These are phyloP conservation scores for Crithidia sp. DNA, from an alignment of 208 protist species.

Conservation along the genomic window DNA sequence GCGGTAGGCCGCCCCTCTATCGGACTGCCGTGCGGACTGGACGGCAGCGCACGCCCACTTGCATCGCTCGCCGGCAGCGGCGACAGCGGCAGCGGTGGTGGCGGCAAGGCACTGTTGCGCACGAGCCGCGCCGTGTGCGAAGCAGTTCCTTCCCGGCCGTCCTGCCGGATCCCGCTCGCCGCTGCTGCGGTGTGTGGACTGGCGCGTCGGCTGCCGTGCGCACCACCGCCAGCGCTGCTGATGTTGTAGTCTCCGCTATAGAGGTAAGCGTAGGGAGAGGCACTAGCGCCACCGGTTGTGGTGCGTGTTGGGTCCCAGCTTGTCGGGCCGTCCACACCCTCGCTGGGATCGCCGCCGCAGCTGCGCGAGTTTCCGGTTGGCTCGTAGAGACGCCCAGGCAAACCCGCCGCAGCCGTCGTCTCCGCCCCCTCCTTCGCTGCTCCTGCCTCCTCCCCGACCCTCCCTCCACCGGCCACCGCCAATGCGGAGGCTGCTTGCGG, in stretches of 20 bases:
- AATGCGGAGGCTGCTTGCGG: slow-evolving; percentile 3
- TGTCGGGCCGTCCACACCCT: too few species aligned
- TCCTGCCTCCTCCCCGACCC: not conserved
- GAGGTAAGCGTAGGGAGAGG: slow-evolving; percentile 15
- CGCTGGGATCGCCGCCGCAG: too few species aligned
- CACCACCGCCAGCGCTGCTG: not conserved
- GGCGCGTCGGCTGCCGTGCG: slow-evolving; percentile 1
- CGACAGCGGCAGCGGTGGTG: slow-evolving; percentile 19
- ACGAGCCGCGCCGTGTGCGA: slow-evolving; percentile 32
- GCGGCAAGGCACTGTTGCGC: slow-evolving; percentile 34
- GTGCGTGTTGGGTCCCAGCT: not conserved
- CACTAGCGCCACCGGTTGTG: not conserved
- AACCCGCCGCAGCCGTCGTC: not conserved
- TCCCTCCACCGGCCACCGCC: too few species aligned
- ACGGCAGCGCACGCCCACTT: not conserved
- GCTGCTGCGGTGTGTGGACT: not conserved
- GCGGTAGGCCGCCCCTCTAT: too few species aligned
- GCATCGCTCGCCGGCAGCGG: not conserved
- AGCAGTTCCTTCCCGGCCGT: slow-evolving; percentile 4
- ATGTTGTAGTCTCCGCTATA: not conserved
- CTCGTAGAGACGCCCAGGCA: too few species aligned
- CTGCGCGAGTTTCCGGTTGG: too few species aligned
- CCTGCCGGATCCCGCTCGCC: not conserved
- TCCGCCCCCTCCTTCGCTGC: not conserved
- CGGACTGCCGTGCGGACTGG: slow-evolving; percentile 1